Evolutionary conservation across 2,329 filamentous ascomycete genomes (phyloP).

Genomic region (Aureobasidium sp.): DNA sequence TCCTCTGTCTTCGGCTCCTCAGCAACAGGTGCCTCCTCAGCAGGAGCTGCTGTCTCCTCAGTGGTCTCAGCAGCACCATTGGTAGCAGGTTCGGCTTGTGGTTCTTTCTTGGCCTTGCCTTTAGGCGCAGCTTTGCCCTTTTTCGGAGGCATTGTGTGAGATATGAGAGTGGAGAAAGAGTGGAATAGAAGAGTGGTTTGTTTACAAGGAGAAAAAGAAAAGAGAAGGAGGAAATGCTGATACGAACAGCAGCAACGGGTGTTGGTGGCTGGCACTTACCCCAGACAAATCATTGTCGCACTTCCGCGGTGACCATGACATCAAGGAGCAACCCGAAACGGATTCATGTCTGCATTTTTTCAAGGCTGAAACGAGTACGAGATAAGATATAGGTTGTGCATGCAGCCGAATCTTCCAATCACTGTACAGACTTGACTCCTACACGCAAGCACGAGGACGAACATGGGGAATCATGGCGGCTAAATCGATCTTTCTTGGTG

Average conservation of each 20-base stretch:
- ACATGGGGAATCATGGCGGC: neutral
- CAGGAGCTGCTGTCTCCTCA: neutral
- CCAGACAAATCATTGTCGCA: conserved; percentile 9
- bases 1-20: conserved; percentile 5
- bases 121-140: conserved; percentile 15
- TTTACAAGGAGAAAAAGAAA: neutral
- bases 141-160: conserved; percentile 18
- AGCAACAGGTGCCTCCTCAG: neutral
- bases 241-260: neutral
- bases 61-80: conserved; percentile 1
- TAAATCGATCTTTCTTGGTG: neutral
- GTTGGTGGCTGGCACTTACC: conserved; percentile 12
- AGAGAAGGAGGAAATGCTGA: neutral
- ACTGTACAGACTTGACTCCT: neutral
- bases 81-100: neutral
- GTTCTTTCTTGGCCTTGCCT: conserved; percentile 9
- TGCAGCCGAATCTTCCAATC: neutral
- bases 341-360: neutral
- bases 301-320: conserved; percentile 4
- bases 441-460: neutral
- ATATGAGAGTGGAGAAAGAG: neutral
- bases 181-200: neutral
- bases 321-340: conserved; percentile 5
- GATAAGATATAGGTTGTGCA: neutral
- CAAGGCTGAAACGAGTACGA: conserved; percentile 3